Evolutionary conservation across 106 monocot genomes (phyloP).

Genomic region (Allium sativum): DNA sequence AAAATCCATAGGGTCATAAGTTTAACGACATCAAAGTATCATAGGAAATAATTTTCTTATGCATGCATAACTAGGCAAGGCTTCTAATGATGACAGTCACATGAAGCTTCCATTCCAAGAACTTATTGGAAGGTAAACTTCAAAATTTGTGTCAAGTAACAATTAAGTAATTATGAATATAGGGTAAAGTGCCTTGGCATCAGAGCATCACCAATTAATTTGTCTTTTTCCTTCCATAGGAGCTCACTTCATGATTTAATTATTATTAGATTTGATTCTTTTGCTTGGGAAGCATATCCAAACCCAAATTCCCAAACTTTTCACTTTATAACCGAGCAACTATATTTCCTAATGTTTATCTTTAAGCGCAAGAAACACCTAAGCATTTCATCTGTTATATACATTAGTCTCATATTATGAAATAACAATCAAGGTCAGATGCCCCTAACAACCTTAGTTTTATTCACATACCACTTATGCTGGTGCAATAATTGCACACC

Average conservation of each 20-base stretch:
- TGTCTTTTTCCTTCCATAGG: slow-evolving; percentile 5
- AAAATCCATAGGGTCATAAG: not conserved
- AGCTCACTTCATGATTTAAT: slow-evolving; percentile 3
- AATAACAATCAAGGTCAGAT: too few species aligned
- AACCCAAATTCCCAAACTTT: slow-evolving; percentile 3
- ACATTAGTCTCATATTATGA: too few species aligned
- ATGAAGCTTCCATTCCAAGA: slow-evolving; percentile 28
- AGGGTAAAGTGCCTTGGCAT: slow-evolving; percentile 10
- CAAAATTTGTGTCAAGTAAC: slow-evolving; percentile 1
- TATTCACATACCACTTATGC: too few species aligned
- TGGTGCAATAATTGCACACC: too few species aligned
- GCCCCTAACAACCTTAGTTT: too few species aligned
- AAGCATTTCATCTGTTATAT: too few species aligned
- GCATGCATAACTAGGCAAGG: not conserved
- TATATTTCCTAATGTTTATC: slow-evolving; percentile 5
- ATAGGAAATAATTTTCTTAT: not conserved
- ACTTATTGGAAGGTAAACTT: slow-evolving; percentile 10
- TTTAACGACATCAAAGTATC: not conserved
- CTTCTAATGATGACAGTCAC: slow-evolving; percentile 14
- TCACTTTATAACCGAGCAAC: slow-evolving; percentile 3
- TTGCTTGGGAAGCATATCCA: not conserved
- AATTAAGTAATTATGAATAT: slow-evolving; percentile 4
- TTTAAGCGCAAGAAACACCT: slow-evolving; percentile 3
- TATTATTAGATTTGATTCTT: not conserved
- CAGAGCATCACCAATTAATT: slow-evolving; percentile 2